Percentiles rank a stretch among this genome's conserved stretches.
These are phyloP conservation scores for Tetrapisispora phaffii DNA, from an alignment of 805 yeast genomes.

Conservation along the genomic window DNA sequence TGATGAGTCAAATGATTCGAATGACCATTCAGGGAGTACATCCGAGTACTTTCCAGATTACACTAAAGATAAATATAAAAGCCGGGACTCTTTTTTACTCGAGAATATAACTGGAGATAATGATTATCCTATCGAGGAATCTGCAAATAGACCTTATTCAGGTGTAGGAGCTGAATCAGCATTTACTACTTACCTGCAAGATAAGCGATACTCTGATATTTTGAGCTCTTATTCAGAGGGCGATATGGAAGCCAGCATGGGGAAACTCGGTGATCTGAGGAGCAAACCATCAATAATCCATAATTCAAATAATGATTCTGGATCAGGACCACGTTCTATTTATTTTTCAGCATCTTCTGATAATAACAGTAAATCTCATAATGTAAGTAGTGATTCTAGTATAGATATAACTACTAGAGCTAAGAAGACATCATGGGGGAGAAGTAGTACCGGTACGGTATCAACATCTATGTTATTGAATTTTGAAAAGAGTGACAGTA, in stretches of 20 bases:
- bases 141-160: neutral
- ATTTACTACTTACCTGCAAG: neutral
- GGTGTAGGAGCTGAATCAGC: neutral
- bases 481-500: slow-evolving; percentile 1
- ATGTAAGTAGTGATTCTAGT: neutral
- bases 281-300: neutral
- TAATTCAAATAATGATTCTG: neutral
- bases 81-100: neutral
- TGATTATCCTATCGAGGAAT: neutral
- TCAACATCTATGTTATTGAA: slow-evolving; percentile 3
- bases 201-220: slow-evolving; percentile 2
- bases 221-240: slow-evolving; percentile 1
- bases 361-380: neutral
- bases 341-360: neutral
- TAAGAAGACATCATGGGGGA: neutral
- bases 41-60: neutral
- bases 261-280: neutral
- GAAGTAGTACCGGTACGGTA: slow-evolving; percentile 4
- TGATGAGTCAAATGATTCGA: neutral
- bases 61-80: neutral
- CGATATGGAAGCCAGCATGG: neutral
- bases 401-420: neutral
- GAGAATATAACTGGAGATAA: neutral
- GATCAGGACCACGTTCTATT: neutral
- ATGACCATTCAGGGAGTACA: neutral